A percentile compares a stretch with the other conserved stretches of the same genome.
Evolutionary conservation across 805 yeast species (phyloP).

Genomic region (Candida mattraensis): DNA sequence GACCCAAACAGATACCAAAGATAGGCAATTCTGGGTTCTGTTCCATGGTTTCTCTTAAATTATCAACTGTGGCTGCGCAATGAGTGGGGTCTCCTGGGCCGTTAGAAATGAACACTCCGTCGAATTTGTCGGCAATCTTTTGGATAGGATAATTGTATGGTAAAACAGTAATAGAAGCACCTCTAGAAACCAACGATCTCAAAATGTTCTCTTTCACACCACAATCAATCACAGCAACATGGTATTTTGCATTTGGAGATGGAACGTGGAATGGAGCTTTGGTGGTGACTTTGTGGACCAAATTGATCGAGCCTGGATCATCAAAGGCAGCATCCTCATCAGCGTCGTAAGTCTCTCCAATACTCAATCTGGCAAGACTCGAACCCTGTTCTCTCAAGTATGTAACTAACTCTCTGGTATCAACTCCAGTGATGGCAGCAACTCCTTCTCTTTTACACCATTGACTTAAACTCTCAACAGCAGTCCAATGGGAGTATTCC

Average conservation of each 20-base stretch:
- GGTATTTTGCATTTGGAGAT: constrained; percentile 59
- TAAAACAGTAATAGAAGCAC: constrained; percentile 94
- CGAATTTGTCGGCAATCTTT: constrained; percentile 86
- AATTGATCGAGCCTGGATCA: constrained; percentile 86
- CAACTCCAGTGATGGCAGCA: constrained; percentile 95
- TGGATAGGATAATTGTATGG: constrained; percentile 95
- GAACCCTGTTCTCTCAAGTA: constrained; percentile 96
- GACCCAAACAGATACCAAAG: constrained; percentile 97
- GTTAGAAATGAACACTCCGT: constrained; percentile 91
- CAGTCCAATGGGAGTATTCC: constrained; percentile 99
- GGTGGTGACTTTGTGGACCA: constrained; percentile 92
- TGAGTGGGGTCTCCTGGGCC: constrained; percentile 99
- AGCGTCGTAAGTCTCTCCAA: constrained; percentile 90
- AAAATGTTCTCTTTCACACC: constrained; percentile 98
- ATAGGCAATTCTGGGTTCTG: constrained; percentile 71
- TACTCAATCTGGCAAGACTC: constrained; percentile 82
- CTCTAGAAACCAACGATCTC: constrained; percentile 90
- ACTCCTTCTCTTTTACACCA: constrained; percentile 98
- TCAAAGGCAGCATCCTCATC: constrained; percentile 87
- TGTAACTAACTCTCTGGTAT: constrained; percentile 91
- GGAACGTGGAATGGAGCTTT: constrained; percentile 91
- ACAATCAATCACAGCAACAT: constrained; percentile 93
- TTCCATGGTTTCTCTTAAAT: constrained; percentile 70
- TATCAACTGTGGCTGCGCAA: constrained; percentile 74
- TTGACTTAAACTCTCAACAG: constrained; percentile 89